These are phyloP conservation scores for Mycosphaerella sp. DNA, from an alignment of 2,329 filamentous ascomycete genomes.

Conservation along the genomic window DNA sequence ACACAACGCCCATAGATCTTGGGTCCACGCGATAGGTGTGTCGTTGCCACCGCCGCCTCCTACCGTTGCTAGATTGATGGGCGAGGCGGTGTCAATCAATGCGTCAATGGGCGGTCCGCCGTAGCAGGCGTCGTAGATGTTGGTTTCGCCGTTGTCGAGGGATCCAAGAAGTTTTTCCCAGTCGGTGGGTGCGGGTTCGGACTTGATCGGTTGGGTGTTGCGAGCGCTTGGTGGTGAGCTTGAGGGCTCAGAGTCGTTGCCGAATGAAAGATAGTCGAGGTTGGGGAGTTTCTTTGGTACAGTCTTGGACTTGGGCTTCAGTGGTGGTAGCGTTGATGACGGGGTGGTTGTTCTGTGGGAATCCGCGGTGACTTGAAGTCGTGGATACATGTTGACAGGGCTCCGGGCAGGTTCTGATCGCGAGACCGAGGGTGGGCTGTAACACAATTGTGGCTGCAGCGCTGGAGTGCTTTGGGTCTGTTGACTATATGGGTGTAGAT, in stretches of 20 bases:
- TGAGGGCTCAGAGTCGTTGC: constrained; percentile 31
- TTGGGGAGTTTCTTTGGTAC: constrained; percentile 31
- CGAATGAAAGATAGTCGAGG: constrained; percentile 45
- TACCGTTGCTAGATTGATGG: constrained; percentile 25
- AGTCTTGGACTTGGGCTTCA: constrained; percentile 15
- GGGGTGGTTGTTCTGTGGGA: constrained; percentile 18
- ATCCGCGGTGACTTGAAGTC: constrained; percentile 21
- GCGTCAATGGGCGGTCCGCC: constrained; percentile 52
- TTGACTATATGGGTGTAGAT: constrained; percentile 44
- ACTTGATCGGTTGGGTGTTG: constrained; percentile 29
- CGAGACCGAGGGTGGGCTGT: constrained; percentile 38
- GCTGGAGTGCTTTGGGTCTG: constrained; percentile 45
- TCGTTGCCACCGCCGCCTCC: constrained; percentile 17
- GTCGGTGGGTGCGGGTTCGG: constrained; percentile 53
- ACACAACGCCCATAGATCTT: constrained; percentile 30
- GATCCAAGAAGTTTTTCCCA: constrained; percentile 78
- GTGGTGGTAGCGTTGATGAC: constrained; percentile 21
- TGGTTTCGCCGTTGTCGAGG: constrained; percentile 71
- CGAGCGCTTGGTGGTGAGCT: constrained; percentile 7
- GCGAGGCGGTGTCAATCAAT: constrained; percentile 40
- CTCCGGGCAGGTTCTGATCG: constrained; percentile 45
- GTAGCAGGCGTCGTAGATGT: constrained; percentile 80
- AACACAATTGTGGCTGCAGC: constrained; percentile 40
- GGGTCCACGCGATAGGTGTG: constrained; percentile 19
- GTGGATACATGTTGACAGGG: constrained; percentile 34